Conservation (phyloP, 805 yeast species). For the Candida namnaoensis region DNA sequence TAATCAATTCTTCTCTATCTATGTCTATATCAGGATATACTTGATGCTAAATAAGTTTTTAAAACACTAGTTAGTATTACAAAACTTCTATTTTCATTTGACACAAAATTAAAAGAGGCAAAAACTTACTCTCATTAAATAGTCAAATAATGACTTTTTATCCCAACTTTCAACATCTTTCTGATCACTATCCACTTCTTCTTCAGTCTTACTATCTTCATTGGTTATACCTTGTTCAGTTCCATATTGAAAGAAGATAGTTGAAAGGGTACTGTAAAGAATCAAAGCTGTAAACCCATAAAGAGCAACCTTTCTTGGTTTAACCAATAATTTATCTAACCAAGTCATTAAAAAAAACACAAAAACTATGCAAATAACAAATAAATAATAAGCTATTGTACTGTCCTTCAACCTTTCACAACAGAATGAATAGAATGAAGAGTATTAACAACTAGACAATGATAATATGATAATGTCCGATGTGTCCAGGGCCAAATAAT, state of each 20-base stretch:
- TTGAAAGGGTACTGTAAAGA: conserved; percentile 6
- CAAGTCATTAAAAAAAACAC: neutral
- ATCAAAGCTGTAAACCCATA: conserved; percentile 9
- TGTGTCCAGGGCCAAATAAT: too few relatives aligned
- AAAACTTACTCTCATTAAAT: conserved; percentile 8
- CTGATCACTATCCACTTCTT: neutral
- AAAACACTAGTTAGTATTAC: too few relatives aligned
- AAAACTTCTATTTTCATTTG: neutral
- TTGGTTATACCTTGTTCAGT: neutral
- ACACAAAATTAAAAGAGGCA: too few relatives aligned
- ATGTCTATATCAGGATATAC: conserved; percentile 12
- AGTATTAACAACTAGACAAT: too few relatives aligned
- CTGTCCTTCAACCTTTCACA: too few relatives aligned
- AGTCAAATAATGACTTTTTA: conserved; percentile 6
- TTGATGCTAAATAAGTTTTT: neutral
- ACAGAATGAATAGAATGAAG: too few relatives aligned
- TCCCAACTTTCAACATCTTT: conserved; percentile 2
- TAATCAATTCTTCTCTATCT: conserved; percentile 4
- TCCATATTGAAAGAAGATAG: conserved; percentile 1
- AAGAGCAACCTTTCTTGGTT: neutral
- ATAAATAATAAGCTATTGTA: too few relatives aligned
- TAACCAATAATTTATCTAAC: neutral
- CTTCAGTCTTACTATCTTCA: conserved; percentile 1
- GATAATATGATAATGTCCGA: too few relatives aligned
- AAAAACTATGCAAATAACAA: too few relatives aligned